phyloP scores from a whole-genome alignment of 768 basidiomycete species.

The Gymnopilus dilepis region DNA sequence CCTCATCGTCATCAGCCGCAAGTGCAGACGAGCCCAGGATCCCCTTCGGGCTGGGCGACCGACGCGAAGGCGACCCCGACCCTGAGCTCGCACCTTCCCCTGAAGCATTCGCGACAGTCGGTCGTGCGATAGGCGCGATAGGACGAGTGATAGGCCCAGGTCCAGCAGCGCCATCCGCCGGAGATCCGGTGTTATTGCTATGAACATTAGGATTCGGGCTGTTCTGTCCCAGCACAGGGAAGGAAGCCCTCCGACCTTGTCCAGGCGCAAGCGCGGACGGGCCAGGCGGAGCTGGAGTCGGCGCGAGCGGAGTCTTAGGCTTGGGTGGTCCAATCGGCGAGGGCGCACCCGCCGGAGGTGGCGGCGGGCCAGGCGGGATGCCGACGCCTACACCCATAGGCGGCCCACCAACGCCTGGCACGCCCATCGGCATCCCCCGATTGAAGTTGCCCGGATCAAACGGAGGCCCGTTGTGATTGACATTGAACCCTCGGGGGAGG shows the following conservation, averaged over 20 bases:
- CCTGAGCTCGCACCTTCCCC: slow-evolving; percentile 59
- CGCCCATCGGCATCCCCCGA: slow-evolving; percentile 43
- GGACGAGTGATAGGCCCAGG: slow-evolving; percentile 65
- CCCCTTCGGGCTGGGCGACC: slow-evolving; percentile 64
- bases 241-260: slow-evolving; percentile 51
- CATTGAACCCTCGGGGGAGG: slow-evolving; percentile 60
- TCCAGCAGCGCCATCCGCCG: slow-evolving; percentile 32
- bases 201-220: neutral
- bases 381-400: slow-evolving; percentile 16
- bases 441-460: slow-evolving; percentile 61
- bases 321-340: slow-evolving; percentile 65
- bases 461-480: slow-evolving; percentile 47
- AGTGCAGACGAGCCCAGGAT: slow-evolving; percentile 79
- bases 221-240: slow-evolving; percentile 21
- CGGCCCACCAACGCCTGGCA: slow-evolving; percentile 36
- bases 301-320: slow-evolving; percentile 43
- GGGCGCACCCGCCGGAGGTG: slow-evolving; percentile 34
- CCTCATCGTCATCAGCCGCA: slow-evolving; percentile 81
- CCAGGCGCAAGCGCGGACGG: slow-evolving; percentile 50
- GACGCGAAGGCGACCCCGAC: slow-evolving; percentile 59
- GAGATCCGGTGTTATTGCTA: slow-evolving; percentile 19
- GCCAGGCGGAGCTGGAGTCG: slow-evolving; percentile 39
- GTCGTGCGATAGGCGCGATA: slow-evolving; percentile 70
- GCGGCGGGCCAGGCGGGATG: slow-evolving; percentile 9
- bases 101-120: slow-evolving; percentile 39